Percentiles rank a stretch among this genome's conserved stretches.
These are phyloP conservation scores for Boletus vinaceobasis DNA, from an alignment of 768 basidiomycete genomes.

Conservation along the genomic window DNA sequence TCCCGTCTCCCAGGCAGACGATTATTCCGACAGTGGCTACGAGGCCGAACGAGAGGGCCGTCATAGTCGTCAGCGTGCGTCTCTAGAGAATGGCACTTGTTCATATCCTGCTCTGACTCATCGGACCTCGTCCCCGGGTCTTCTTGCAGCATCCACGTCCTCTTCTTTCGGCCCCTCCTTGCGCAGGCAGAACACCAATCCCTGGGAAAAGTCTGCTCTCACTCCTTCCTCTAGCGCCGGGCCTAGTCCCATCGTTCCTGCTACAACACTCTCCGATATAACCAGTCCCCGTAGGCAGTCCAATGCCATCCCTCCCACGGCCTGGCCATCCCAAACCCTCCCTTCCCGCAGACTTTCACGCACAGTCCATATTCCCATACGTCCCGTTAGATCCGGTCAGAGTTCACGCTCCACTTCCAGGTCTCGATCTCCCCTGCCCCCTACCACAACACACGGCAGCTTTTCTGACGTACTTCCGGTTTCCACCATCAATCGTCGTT, in stretches of 20 bases:
- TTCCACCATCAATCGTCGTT: conserved; percentile 60
- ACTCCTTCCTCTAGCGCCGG: conserved; percentile 55
- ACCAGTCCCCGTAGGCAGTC: conserved; percentile 65
- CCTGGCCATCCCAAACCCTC: conserved; percentile 54
- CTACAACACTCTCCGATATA: conserved; percentile 58
- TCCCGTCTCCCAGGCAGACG: conserved; percentile 59
- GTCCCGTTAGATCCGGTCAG: conserved; percentile 66
- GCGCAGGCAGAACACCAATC: conserved; percentile 61
- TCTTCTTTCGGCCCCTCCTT: conserved; percentile 62
- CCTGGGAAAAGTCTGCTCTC: conserved; percentile 55
- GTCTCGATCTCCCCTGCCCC: conserved; percentile 88
- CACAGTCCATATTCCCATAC: conserved; percentile 71
- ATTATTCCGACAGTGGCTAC: conserved; percentile 80
- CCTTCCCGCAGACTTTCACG: conserved; percentile 82
- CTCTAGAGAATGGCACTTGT: conserved; percentile 41
- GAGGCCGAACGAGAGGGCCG: conserved; percentile 64
- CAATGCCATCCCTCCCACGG: conserved; percentile 44
- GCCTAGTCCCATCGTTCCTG: conserved; percentile 60
- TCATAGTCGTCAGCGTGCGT: conserved; percentile 77
- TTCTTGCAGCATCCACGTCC: conserved; percentile 63
- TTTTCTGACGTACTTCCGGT: conserved; percentile 53
- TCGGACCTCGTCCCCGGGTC: conserved; percentile 51
- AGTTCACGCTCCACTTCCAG: conserved; percentile 94
- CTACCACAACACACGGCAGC: conserved; percentile 58
- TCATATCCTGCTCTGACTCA: conserved; percentile 46